These are phyloP conservation scores for Metarhizium sp. DNA, from an alignment of 2,329 filamentous ascomycete species.

Conservation along the genomic window DNA sequence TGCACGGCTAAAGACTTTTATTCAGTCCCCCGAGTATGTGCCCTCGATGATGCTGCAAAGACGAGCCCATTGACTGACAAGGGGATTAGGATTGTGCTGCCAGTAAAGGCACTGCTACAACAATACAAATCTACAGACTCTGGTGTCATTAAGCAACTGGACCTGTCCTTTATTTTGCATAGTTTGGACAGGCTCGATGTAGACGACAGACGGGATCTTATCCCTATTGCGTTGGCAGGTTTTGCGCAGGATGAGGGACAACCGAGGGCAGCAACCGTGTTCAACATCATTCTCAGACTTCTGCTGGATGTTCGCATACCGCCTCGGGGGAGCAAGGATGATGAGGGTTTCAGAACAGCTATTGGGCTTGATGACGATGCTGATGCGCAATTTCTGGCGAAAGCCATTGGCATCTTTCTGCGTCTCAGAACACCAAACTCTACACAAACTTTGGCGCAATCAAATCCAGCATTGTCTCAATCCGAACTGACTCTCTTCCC, in stretches of 20 bases:
- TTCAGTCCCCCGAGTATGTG: slow-evolving; percentile 39
- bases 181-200: slow-evolving; percentile 47
- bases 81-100: slow-evolving; percentile 56
- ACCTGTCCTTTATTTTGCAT: slow-evolving; percentile 82
- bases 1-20: slow-evolving; percentile 43
- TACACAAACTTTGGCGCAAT: slow-evolving; percentile 19
- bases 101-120: slow-evolving; percentile 72
- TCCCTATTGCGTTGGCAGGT: slow-evolving; percentile 43
- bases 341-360: slow-evolving; percentile 54
- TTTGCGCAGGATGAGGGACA: slow-evolving; percentile 21
- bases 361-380: slow-evolving; percentile 56
- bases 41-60: background rate
- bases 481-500: slow-evolving; percentile 21
- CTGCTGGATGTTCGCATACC: slow-evolving; percentile 65
- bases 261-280: slow-evolving; percentile 47
- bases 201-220: slow-evolving; percentile 57
- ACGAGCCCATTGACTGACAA: slow-evolving; percentile 4
- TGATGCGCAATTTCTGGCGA: slow-evolving; percentile 66
- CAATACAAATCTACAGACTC: slow-evolving; percentile 77
- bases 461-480: slow-evolving; percentile 24
- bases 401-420: slow-evolving; percentile 69
- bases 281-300: slow-evolving; percentile 73
- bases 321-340: slow-evolving; percentile 67
- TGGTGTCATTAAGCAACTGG: slow-evolving; percentile 74
- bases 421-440: slow-evolving; percentile 23